These are phyloP conservation scores for Tephrocybe sp. DNA, from an alignment of 768 basidiomycete genomes.

Conservation along the genomic window DNA sequence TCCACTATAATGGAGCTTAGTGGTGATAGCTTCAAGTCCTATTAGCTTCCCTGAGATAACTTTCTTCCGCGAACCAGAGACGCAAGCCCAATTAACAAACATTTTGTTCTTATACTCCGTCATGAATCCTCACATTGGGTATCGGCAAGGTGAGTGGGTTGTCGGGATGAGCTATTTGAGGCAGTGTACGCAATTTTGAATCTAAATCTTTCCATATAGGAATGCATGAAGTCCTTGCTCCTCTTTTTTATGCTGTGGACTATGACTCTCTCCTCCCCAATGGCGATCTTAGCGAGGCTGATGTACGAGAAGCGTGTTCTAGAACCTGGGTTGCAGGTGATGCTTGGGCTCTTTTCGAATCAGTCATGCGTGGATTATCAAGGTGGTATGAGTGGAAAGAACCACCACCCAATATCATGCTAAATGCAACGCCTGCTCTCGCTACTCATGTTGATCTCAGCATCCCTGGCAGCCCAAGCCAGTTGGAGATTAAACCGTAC, in stretches of 20 bases:
- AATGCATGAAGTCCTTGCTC: constrained; percentile 96
- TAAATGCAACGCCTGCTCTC: constrained; percentile 30
- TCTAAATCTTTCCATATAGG: constrained; percentile 38
- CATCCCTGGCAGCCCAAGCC: constrained; percentile 43
- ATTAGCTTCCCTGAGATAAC: constrained; percentile 90
- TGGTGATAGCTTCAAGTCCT: constrained; percentile 8
- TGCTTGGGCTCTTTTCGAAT: constrained; percentile 78
- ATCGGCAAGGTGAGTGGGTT: constrained; percentile 69
- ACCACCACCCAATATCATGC: constrained; percentile 21
- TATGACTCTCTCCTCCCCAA: constrained; percentile 65
- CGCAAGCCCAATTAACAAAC: constrained; percentile 80
- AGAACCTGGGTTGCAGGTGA: constrained; percentile 77
- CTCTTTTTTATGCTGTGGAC: constrained; percentile 79
- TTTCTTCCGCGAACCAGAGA: constrained; percentile 77
- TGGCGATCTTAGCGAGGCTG: constrained; percentile 28
- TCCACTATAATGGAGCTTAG: constrained; percentile 13
- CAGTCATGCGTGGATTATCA: constrained; percentile 77
- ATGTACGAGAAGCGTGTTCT: constrained; percentile 61
- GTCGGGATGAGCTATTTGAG: background rate
- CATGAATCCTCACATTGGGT: constrained; percentile 80
- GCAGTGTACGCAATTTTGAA: background rate
- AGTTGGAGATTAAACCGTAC: constrained; percentile 57
- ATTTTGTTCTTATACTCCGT: constrained; percentile 84
- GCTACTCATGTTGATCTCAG: constrained; percentile 43
- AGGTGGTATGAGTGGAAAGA: constrained; percentile 78